Base-by-base conservation (phyloP, 83 land plant genomes). In the Isoetes engelmannii region DNA sequence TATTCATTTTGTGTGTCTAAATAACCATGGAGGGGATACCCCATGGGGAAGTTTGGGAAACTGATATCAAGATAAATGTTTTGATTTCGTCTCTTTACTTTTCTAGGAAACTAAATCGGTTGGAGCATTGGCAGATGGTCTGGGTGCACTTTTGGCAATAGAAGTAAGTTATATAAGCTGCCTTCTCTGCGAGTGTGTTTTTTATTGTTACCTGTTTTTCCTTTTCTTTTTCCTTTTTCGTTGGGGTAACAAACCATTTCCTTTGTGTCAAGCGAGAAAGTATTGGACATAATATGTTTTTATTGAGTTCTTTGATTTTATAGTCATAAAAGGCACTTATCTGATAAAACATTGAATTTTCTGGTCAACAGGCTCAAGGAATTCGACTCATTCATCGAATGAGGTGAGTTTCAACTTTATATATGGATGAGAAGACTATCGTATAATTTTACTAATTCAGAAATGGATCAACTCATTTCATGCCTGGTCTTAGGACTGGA, bases 371-470 rank as follows among this genome's bases (percentile, higher is more conserved):
- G 81, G 78, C 71, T 58, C 74, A 44, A 65, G 81, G 81, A 12
- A 63, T 70, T 44, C 81, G 81, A 41, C 78, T 79, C 12, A 62
- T 79, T 50, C 77, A 79, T 65, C 79, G 79, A 7, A 71, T 79
- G 47, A 79, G 81, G 81, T 79, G 49, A 44, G 70, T 19, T 44
- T 43, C 48, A n/a, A 28, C 37, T 28, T 0, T 28, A 0, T 28
- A 28, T 68, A 50, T 47, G 7, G 55, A 59, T 59, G 28, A 12
- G n/a, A n/a, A n/a, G n/a, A n/a, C n/a, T n/a, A 7, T 4, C 62
- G 1, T 19, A 9, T 59, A 18, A 12, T 7, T 12, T 12, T 59
- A 18, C 12, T 59, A 18, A 59, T 42, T 42, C 18, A 12, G 55
- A 51, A 15, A 51, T 51, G 13, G 3, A 12, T 12, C 13, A 12